Evolutionary conservation across 768 basidiomycete genomes (phyloP).

Genomic region (Auriscalpium vulgare): DNA sequence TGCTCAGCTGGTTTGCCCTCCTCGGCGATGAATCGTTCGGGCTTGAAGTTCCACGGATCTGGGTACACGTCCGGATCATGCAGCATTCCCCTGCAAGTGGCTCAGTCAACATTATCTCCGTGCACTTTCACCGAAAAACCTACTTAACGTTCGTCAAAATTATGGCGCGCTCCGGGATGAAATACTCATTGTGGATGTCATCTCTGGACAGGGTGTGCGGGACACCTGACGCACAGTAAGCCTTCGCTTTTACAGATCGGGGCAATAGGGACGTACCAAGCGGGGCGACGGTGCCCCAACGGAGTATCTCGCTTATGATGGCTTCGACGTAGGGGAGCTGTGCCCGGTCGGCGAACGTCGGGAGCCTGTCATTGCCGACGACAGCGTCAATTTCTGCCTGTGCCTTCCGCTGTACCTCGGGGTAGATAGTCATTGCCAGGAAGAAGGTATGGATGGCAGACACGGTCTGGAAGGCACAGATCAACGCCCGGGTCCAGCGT

Average conservation of each 20-base stretch:
- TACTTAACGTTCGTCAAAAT: not conserved
- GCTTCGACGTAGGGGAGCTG: not conserved
- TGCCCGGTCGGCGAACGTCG: not conserved
- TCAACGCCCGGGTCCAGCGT: not conserved
- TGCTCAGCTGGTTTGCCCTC: slow-evolving; percentile 16
- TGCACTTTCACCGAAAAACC: no score
- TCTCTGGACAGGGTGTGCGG: not conserved
- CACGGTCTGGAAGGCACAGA: not conserved
- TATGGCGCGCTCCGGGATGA: slow-evolving; percentile 4
- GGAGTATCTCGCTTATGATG: slow-evolving; percentile 2
- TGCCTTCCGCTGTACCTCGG: slow-evolving; percentile 5
- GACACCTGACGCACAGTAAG: not conserved
- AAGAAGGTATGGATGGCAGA: not conserved
- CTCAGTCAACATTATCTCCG: not conserved
- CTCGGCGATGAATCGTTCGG: slow-evolving; percentile 22
- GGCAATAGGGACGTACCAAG: not conserved
- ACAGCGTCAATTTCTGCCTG: slow-evolving; percentile 12
- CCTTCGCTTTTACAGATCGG: no score
- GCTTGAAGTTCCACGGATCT: slow-evolving; percentile 27
- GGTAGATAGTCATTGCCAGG: slow-evolving; percentile 11
- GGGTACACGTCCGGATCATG: slow-evolving; percentile 26
- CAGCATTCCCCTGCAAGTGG: slow-evolving; percentile 19
- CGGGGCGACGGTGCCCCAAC: not conserved
- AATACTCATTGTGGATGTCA: slow-evolving; percentile 7
- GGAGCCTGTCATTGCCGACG: slow-evolving; percentile 5